Conservation (phyloP, 441 rosid species). For the Erodium trifolium region DNA sequence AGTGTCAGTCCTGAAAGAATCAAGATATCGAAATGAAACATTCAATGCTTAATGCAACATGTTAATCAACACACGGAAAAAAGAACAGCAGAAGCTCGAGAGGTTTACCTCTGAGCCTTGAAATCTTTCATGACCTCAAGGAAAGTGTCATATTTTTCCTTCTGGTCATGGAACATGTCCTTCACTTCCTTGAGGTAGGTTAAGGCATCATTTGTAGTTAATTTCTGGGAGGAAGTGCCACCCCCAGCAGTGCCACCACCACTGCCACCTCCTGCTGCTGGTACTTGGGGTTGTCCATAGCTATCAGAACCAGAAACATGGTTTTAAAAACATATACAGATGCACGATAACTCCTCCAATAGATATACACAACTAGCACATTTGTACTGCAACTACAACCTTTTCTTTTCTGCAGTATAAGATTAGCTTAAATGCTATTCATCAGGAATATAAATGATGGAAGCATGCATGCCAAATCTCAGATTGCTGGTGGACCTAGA, state of each 20-base stretch:
- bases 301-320: conserved; percentile 23
- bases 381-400: background rate
- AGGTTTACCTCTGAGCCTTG: conserved; percentile 95
- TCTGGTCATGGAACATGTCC: conserved; percentile 80
- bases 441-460: background rate
- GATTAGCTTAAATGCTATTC: background rate
- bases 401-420: background rate
- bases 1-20: conserved; percentile 66
- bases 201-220: conserved; percentile 89
- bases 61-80: conserved; percentile 9
- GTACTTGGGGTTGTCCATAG: conserved; percentile 44
- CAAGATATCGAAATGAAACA: conserved; percentile 12
- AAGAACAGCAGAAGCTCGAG: conserved; percentile 13
- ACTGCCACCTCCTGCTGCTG: background rate
- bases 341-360: background rate
- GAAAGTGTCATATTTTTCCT: conserved; percentile 86
- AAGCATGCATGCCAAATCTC: background rate
- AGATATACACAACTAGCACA: background rate
- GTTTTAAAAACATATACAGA: background rate
- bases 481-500: background rate
- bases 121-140: conserved; percentile 98
- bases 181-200: conserved; percentile 90
- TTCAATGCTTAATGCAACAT: background rate
- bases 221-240: conserved; percentile 53
- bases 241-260: conserved; percentile 26